Evolutionary conservation across 2,329 filamentous ascomycete genomes (phyloP), one percentile per base, ranked within the genome.

Genomic region (Chaetomium olivaceum): DNA sequence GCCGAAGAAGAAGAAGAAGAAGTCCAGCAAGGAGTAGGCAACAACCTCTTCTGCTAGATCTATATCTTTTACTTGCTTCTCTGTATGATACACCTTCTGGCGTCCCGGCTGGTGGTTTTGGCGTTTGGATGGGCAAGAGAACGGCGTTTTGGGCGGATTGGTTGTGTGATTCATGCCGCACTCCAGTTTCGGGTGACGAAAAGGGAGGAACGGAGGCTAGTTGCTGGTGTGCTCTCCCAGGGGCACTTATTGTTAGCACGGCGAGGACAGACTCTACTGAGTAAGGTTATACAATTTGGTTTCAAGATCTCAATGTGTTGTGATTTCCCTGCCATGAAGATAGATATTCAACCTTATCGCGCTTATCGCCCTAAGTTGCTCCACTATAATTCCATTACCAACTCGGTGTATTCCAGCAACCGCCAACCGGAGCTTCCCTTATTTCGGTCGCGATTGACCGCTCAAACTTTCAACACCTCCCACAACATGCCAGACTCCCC

Each of bases 1-100:
- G 73, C 78, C 81, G 48, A 83, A 84, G 76, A 83, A 81, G 79
- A 80, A 79, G 72, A 84, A 80, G 79, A 79, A 77, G 76, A 77
- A 76, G 72, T 69, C 73, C 66, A 68, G 67, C 68, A 70, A 71
- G 63, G 70, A 68, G 60, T 68, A 67, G 52, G 65, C 61, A 54
- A 64, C 11, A 51, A 39, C 61, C 59, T 33, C 43, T 29, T 56
- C 29, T 62, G 36, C 50, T 66, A 46, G 43, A 51, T 39, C 68
- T 61, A 60, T 61, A 57, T 68, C 54, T 54, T 66, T 61, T 56
- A 61, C 50, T 39, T 68, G 60, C 58, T 68, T 68, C 65, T 72
- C 64, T 73, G 72, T 73, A 73, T 72, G 72, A 73, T 73, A 73
- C 70, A 71, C 68, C 69, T 69, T 68, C 66, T 66, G 68, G 67